Conservation (phyloP, 1,139 yeast species). For the Lodderomyces jiufengensis region DNA sequence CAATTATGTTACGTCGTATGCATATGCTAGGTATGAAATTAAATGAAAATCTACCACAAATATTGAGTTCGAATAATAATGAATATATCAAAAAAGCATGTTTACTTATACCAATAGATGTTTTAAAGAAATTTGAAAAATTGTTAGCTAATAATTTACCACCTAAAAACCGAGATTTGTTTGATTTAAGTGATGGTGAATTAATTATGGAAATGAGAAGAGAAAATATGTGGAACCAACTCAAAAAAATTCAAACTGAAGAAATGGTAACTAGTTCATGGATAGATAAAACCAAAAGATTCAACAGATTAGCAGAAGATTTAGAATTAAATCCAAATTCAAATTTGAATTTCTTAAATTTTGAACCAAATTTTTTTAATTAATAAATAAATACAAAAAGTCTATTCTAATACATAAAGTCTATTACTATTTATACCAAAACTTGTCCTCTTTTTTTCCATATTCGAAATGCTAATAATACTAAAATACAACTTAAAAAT, state of each 20-base stretch:
- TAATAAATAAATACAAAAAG: too few species aligned
- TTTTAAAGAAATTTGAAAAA: constrained; percentile 3
- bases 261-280: constrained; percentile 12
- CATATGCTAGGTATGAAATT: constrained; percentile 7
- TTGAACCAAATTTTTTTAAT: too few species aligned
- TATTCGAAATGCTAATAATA: constrained; percentile 33
- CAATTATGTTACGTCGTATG: constrained; percentile 6
- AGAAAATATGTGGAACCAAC: constrained; percentile 3
- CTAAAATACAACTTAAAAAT: constrained; percentile 26
- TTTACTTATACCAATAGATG: constrained; percentile 1
- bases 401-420: too few species aligned
- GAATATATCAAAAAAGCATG: not conserved
- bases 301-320: constrained; percentile 2
- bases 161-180: not conserved
- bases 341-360: too few species aligned
- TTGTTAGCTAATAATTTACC: not conserved
- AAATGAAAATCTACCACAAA: not conserved
- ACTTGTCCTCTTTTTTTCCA: constrained; percentile 29
- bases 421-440: too few species aligned
- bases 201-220: constrained; percentile 2
- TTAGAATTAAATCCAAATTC: not conserved
- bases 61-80: not conserved
- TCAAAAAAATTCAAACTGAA: constrained; percentile 3
- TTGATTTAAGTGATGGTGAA: constrained; percentile 4
- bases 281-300: constrained; percentile 4